phyloP scores from a whole-genome alignment of 2,329 filamentous ascomycete genomes.

The Epichloe sp. region DNA sequence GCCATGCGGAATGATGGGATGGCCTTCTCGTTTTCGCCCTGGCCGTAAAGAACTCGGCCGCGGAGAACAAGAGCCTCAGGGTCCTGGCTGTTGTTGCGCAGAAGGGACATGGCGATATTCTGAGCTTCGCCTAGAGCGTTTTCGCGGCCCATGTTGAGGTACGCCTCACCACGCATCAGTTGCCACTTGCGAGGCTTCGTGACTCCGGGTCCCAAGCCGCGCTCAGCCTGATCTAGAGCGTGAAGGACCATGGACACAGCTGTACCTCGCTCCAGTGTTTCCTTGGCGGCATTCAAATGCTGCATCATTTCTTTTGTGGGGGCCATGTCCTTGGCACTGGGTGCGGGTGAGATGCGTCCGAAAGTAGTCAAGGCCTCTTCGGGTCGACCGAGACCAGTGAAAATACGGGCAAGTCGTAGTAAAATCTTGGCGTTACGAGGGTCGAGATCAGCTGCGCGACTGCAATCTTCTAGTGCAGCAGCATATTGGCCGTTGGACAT shows the following conservation, averaged over 20 bases:
- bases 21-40: conserved; percentile 92
- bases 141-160: conserved; percentile 80
- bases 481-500: conserved; percentile 75
- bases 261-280: conserved; percentile 59
- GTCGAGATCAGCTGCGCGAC: conserved; percentile 68
- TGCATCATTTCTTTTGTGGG: conserved; percentile 72
- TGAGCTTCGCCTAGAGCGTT: conserved; percentile 87
- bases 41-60: conserved; percentile 74
- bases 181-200: conserved; percentile 85
- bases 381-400: conserved; percentile 75
- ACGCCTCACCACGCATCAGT: conserved; percentile 80
- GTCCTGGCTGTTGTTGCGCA: conserved; percentile 79
- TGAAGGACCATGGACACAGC: conserved; percentile 85
- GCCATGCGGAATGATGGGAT: conserved; percentile 86
- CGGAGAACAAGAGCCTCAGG: conserved; percentile 86
- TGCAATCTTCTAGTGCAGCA: conserved; percentile 77
- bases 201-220: conserved; percentile 61
- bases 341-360: conserved; percentile 63
- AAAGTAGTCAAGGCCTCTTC: conserved; percentile 78
- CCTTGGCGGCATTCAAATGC: conserved; percentile 68
- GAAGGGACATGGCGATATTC: conserved; percentile 77
- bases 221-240: conserved; percentile 81
- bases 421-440: conserved; percentile 79
- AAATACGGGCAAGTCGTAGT: conserved; percentile 76
- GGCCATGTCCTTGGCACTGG: conserved; percentile 73